phyloP scores from a whole-genome alignment of 176 grass and related monocot species.

The Lolium rigidum region DNA sequence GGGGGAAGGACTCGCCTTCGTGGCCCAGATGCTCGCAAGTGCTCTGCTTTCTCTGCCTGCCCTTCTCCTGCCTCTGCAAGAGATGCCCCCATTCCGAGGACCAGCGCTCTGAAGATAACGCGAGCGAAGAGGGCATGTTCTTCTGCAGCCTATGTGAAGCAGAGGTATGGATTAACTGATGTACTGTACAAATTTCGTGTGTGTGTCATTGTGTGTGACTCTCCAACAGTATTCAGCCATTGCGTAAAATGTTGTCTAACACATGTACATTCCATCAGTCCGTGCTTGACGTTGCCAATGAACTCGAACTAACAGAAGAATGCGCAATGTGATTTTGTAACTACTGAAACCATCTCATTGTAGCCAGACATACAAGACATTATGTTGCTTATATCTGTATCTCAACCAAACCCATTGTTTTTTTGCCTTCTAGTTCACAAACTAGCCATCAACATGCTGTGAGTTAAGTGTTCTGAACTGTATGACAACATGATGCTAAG shows the following conservation, averaged over 20 bases:
- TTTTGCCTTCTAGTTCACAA: neutral
- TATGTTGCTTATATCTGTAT: neutral
- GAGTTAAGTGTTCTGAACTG: neutral
- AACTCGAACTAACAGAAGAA: neutral
- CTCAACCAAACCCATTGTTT: neutral
- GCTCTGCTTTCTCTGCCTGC: conserved; percentile 57
- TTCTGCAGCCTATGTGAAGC: conserved; percentile 97
- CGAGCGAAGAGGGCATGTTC: conserved; percentile 89
- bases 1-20: conserved; percentile 56
- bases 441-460: neutral
- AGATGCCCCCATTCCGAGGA: conserved; percentile 48
- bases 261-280: neutral
- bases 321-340: neutral
- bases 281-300: neutral
- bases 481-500: neutral
- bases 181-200: neutral
- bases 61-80: conserved; percentile 58
- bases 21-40: conserved; percentile 46
- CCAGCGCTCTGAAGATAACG: conserved; percentile 66
- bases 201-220: neutral
- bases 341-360: neutral
- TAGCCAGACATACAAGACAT: neutral
- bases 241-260: neutral
- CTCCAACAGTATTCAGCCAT: neutral
- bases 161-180: conserved; percentile 61